A percentile compares a stretch with the other conserved stretches of the same genome.
Conservation (phyloP, 2,329 filamentous ascomycete genomes). For the Metarhizium guizhouense region DNA sequence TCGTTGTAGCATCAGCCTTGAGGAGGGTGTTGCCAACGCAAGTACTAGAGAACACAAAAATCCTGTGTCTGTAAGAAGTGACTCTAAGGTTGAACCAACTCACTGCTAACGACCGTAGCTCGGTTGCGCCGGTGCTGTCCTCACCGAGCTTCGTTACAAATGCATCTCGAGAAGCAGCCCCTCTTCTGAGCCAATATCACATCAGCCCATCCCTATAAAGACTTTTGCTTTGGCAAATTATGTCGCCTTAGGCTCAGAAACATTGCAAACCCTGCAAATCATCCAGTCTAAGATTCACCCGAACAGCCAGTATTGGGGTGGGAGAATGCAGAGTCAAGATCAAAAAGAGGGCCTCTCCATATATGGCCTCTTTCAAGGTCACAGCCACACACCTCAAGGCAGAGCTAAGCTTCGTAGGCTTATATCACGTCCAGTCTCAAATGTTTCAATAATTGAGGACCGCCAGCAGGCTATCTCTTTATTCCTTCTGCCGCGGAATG, state of each 20-base stretch:
- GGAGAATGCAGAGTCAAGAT: slow-evolving; percentile 33
- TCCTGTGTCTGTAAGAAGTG: slow-evolving; percentile 46
- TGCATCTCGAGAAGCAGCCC: slow-evolving; percentile 34
- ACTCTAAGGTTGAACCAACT: neutral
- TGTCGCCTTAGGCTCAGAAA: slow-evolving; percentile 77
- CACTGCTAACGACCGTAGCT: slow-evolving; percentile 35
- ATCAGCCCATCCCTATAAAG: neutral
- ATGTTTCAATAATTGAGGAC: slow-evolving; percentile 58
- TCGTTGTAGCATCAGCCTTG: neutral
- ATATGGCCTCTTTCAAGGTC: slow-evolving; percentile 69
- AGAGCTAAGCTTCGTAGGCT: slow-evolving; percentile 64
- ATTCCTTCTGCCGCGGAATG: slow-evolving; percentile 61
- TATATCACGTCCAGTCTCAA: slow-evolving; percentile 69
- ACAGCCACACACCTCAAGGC: slow-evolving; percentile 73
- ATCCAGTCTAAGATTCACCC: slow-evolving; percentile 76
- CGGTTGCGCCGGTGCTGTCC: slow-evolving; percentile 77
- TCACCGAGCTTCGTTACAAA: slow-evolving; percentile 65
- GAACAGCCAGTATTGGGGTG: slow-evolving; percentile 66
- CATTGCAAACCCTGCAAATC: slow-evolving; percentile 75
- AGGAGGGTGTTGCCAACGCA: neutral
- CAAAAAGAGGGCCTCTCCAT: slow-evolving; percentile 76
- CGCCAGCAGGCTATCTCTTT: slow-evolving; percentile 61
- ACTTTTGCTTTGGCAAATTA: slow-evolving; percentile 61
- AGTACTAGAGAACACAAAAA: slow-evolving; percentile 61
- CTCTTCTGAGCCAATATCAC: neutral